phyloP scores from a whole-genome alignment of 2,329 filamentous ascomycete species.

The Fonsecaea erecta region DNA sequence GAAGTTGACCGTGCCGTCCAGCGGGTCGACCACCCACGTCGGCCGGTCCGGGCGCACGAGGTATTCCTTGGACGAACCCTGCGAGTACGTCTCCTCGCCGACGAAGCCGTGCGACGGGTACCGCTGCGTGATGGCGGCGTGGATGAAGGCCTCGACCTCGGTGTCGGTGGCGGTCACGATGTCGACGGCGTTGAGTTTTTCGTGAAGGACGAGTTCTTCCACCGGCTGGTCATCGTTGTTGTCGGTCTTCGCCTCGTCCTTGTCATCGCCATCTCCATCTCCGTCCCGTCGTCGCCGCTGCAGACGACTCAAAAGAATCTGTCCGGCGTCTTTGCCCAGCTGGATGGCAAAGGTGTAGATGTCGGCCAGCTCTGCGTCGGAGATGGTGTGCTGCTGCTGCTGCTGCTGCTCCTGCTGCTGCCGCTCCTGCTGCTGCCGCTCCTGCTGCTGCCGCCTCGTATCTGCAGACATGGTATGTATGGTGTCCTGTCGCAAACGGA shows the following conservation, averaged over 20 bases:
- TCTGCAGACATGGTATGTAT: not conserved
- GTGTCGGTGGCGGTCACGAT: constrained; percentile 76
- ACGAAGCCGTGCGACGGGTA: constrained; percentile 76
- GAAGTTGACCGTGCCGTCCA: constrained; percentile 81
- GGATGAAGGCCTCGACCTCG: constrained; percentile 76
- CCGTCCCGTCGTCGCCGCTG: constrained; percentile 55
- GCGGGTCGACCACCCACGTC: constrained; percentile 77
- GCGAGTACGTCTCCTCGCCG: constrained; percentile 76
- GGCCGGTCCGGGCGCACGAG: constrained; percentile 63
- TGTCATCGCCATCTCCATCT: constrained; percentile 57
- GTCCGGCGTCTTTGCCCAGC: constrained; percentile 71
- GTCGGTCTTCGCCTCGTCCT: constrained; percentile 53
- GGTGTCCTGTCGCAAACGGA: no score
- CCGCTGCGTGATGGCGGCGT: constrained; percentile 59
- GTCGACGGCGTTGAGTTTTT: constrained; percentile 78
- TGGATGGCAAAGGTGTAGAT: constrained; percentile 74
- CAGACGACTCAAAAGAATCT: constrained; percentile 69
- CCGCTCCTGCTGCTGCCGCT: no score
- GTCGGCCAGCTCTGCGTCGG: constrained; percentile 59
- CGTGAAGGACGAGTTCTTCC: constrained; percentile 51
- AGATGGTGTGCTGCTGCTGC: no score
- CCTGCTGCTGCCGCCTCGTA: not conserved
- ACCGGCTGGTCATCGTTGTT: constrained; percentile 53
- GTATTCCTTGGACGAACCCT: constrained; percentile 69
- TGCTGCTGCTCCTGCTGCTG: no score